Evolutionary conservation across 176 grass and related monocot species (phyloP), one percentile per base, ranked within the genome.

Genomic region (Metroxylon sagu): DNA sequence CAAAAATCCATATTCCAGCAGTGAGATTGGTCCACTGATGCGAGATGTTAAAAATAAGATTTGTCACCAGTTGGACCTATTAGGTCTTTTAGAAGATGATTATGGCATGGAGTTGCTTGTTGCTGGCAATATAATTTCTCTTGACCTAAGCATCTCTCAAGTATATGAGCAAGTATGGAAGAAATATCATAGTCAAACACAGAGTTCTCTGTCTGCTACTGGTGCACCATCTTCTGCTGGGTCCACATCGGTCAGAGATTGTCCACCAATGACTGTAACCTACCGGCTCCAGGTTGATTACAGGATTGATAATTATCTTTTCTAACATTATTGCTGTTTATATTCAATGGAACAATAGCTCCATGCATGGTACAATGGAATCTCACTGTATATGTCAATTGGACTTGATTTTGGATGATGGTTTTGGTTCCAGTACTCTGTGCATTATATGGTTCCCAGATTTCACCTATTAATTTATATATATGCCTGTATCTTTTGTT

Each of bases 21-120:
- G 68, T 64, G 92, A 97, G 81, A 79, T 91, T 57, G 92, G 92
- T 23, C 92, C 92, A 18, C 78, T 97, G 58, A 97, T 97, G 92
- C 77, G 92, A 76, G 92, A 97, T 55, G 87, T 91, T 63, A 97
- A 88, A 88, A 97, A 97, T 52, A 97, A 97, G 74, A 97, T 97
- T 53, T 97, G 92, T 76, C 75, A 90, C 64, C 92, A 97, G 64
- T 87, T 97, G 48, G 92, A 97, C 66, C 68, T 97, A 64, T 74
- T 91, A 76, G 87, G 92, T 68, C 75, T 97, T 66, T 76, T 97
- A 65, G 92, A 88, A 62, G 92, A 88, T 49, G 92, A 97, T 69
- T 97, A 91, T 73, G 83, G 92, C 29, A 97, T 97, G 92, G 92
- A 97, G 67, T 79, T 97, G 71, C 61, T 97, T 16, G 92, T 97